Base-by-base conservation (phyloP, 1,284 basidiomycete genomes). In the Heterobasidion parviporum region DNA sequence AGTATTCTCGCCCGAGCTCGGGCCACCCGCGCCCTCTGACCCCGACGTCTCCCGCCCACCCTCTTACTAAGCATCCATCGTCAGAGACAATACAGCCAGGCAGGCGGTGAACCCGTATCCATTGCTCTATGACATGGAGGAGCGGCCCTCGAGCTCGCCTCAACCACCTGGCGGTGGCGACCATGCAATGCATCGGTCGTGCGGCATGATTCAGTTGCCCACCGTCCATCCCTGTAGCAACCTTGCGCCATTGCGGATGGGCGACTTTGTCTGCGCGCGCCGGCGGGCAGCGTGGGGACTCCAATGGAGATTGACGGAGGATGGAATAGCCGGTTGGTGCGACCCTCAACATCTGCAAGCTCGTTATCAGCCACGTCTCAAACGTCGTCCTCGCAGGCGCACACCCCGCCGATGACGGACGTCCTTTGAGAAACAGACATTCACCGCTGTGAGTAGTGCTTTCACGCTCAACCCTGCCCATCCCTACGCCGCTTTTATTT, bases 71-170 rank as follows among this genome's bases (percentile, higher is more conserved):
- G 85, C 67, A 78, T 90, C 35, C 80, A 87, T 35, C 77, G 89
- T 38, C 77, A 77, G 50, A 76, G 88, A 46, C 78, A 89, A 56
- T 88, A 91, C 70, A 88, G 85, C 64, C 89, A 91, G 66, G 89
- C 87, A 18, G 18, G 18, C 89, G 0, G 83, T 89, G 76, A 86
- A 83, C 61, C 89, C 89, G 9, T 91, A 91, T 68, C 89, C 88
- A 9, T 83, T 80, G 58, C 87, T 87, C 50, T 90, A 90, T 69
- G 83, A 85, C 55, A 64, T 71, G 33, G 81, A 64, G 56, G 66
- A 69, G 53, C 80, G 87, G 45, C 84, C 84, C 0, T 87, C 86
- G 55, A 81, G 83, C 15, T 86, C 83, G 8, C 86, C 87, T 15
- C 84, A 86, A 61, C 83, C 83, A 18, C 69, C 76, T 49, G 81